A percentile compares a stretch with the other conserved stretches of the same genome.
Evolutionary conservation across 2,329 filamentous ascomycete species (phyloP).

Genomic region (Teratosphaeria pseudoeucalypti): DNA sequence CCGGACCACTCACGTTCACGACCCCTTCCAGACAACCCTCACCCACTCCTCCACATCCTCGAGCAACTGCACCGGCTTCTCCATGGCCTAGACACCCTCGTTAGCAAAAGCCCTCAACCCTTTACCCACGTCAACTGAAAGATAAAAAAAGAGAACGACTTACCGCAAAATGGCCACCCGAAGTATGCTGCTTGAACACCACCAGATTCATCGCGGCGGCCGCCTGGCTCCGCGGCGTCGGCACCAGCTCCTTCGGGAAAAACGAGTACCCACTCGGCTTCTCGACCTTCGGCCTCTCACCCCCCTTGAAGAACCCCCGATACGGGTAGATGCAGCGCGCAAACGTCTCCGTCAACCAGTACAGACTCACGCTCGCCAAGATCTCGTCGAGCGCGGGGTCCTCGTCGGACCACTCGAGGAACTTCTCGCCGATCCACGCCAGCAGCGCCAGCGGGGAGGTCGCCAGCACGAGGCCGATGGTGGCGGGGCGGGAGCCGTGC

Average conservation of each 20-base stretch:
- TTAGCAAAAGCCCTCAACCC: background rate
- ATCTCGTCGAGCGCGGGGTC: slow-evolving; percentile 34
- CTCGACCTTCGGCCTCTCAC: slow-evolving; percentile 19
- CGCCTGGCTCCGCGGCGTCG: slow-evolving; percentile 28
- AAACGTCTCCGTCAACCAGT: slow-evolving; percentile 38
- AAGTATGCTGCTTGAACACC: slow-evolving; percentile 28
- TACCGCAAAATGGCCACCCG: slow-evolving; percentile 31
- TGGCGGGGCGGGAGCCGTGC: slow-evolving; percentile 46
- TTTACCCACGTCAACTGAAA: background rate
- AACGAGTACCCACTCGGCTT: slow-evolving; percentile 36
- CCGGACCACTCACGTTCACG: slow-evolving; percentile 2
- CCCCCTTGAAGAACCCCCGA: slow-evolving; percentile 13
- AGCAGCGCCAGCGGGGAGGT: slow-evolving; percentile 47
- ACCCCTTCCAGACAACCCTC: slow-evolving; percentile 19
- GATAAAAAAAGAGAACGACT: slow-evolving; percentile 1
- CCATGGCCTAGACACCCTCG: slow-evolving; percentile 21
- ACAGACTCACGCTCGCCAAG: slow-evolving; percentile 40
- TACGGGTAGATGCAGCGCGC: slow-evolving; percentile 40
- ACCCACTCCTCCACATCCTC: slow-evolving; percentile 26
- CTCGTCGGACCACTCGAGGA: slow-evolving; percentile 43
- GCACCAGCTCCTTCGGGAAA: slow-evolving; percentile 34
- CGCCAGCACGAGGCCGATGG: slow-evolving; percentile 45
- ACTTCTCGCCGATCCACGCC: slow-evolving; percentile 48
- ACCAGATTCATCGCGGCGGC: slow-evolving; percentile 27
- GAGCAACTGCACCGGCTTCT: slow-evolving; percentile 24